These are phyloP conservation scores for Cardiospermum halicacabum DNA, from an alignment of 345 rosid species.

Conservation along the genomic window DNA sequence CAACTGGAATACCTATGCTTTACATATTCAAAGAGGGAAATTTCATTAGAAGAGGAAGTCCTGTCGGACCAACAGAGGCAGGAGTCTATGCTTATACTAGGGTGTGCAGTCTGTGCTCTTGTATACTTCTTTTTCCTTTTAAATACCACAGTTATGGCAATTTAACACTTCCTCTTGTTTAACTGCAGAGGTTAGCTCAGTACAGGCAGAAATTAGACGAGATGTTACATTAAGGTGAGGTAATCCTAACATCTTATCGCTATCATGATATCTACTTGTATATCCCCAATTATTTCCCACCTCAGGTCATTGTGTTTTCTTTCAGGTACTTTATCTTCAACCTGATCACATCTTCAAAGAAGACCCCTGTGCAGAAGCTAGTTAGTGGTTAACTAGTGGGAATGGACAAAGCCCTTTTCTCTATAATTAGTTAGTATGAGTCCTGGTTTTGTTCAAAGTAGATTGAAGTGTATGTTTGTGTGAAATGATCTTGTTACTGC, in stretches of 20 bases:
- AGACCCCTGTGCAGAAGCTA: conserved; percentile 5
- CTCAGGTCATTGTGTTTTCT: not conserved
- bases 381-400: conserved; percentile 2
- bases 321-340: conserved; percentile 13
- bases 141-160: not conserved
- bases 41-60: conserved; percentile 89
- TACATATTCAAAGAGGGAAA: conserved; percentile 87
- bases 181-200: conserved; percentile 64
- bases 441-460: conserved; percentile 8
- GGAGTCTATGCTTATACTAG: conserved; percentile 95
- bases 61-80: conserved; percentile 78
- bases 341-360: conserved; percentile 7
- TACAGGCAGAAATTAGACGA: conserved; percentile 91
- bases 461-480: conserved; percentile 6
- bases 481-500: not conserved
- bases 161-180: conserved; percentile 2
- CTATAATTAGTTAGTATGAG: not conserved
- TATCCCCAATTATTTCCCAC: not conserved
- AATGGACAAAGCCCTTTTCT: conserved; percentile 3
- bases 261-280: too few relatives aligned
- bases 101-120: conserved; percentile 33
- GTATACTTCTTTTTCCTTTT: not conserved
- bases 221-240: conserved; percentile 41
- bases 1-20: conserved; percentile 95
- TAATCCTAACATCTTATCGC: conserved; percentile 11